These are phyloP conservation scores for Nemania serpens DNA, from an alignment of 2,329 filamentous ascomycete species.

Conservation along the genomic window DNA sequence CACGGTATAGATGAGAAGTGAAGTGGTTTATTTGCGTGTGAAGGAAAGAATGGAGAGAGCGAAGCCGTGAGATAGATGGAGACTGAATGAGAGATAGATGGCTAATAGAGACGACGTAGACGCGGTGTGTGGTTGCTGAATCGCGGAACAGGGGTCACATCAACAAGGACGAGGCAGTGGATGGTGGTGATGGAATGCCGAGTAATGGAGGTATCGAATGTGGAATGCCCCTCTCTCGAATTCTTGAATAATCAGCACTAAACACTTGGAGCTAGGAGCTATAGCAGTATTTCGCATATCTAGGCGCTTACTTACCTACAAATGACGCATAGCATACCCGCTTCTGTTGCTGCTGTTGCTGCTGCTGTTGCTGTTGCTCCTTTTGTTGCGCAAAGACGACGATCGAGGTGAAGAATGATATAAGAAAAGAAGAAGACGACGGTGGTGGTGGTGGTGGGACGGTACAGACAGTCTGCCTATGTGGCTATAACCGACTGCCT, in stretches of 20 bases:
- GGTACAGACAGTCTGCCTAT: no score
- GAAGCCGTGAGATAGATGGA: background rate
- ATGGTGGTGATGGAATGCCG: slow-evolving; percentile 8
- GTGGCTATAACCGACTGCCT: no score
- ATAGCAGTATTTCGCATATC: background rate
- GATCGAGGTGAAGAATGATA: background rate
- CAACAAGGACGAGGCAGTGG: slow-evolving; percentile 15
- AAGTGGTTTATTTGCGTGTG: background rate
- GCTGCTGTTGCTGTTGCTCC: no score
- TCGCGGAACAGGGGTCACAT: slow-evolving; percentile 14
- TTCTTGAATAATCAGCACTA: slow-evolving; percentile 15
- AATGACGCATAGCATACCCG: background rate
- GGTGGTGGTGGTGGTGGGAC: no score
- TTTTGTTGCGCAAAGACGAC: background rate
- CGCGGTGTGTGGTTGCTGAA: slow-evolving; percentile 5
- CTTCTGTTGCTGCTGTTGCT: no score
- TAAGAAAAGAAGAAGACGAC: no score
- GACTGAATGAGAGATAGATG: slow-evolving; percentile 12
- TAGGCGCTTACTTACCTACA: background rate
- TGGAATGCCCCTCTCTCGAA: slow-evolving; percentile 27
- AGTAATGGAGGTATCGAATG: slow-evolving; percentile 2
- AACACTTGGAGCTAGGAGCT: background rate
- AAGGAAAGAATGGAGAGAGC: slow-evolving; percentile 2
- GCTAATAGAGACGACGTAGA: slow-evolving; percentile 2
- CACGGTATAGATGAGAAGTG: slow-evolving; percentile 3